phyloP scores from a whole-genome alignment of 225 moss, liverwort and hornwort genomes.

The Physcomitrellopsis africana region DNA sequence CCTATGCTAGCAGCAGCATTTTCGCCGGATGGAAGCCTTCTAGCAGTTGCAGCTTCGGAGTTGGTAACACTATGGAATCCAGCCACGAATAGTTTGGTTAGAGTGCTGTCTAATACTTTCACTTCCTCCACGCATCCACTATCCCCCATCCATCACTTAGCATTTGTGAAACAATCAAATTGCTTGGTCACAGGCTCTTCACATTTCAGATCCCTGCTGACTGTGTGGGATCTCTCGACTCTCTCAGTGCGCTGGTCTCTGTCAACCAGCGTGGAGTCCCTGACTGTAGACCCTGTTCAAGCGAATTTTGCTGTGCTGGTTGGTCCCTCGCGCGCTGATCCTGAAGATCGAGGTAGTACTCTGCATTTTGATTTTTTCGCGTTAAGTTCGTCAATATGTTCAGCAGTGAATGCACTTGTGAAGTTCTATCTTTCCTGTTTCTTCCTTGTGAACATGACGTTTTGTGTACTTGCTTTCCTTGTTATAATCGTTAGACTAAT shows the following conservation, averaged over 20 bases:
- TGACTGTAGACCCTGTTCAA: conserved; percentile 75
- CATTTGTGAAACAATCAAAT: conserved; percentile 70
- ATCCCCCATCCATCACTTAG: conserved; percentile 56
- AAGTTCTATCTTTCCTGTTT: not conserved
- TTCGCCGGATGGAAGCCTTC: conserved; percentile 79
- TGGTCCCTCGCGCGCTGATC: not conserved
- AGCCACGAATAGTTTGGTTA: conserved; percentile 70
- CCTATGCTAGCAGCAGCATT: conserved; percentile 71
- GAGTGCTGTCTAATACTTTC: conserved; percentile 56
- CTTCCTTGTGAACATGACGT: not conserved
- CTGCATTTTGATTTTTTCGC: not conserved
- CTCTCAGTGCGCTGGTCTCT: conserved; percentile 72
- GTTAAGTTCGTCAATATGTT: not conserved
- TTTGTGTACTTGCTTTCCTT: not conserved
- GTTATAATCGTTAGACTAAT: not conserved
- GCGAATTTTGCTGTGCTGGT: conserved; percentile 76
- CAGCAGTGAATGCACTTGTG: not conserved
- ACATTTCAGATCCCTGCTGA: conserved; percentile 49
- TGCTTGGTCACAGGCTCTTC: conserved; percentile 75
- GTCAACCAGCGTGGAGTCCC: conserved; percentile 58
- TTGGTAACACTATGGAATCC: conserved; percentile 93
- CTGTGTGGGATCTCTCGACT: conserved; percentile 80
- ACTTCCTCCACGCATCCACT: conserved; percentile 34
- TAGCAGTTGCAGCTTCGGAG: conserved; percentile 79
- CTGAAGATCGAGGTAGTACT: too few species aligned